Percentiles rank a stretch among this genome's conserved stretches.
phyloP scores from a whole-genome alignment of 2,329 filamentous ascomycete genomes.

The Botrytis cinerea region DNA sequence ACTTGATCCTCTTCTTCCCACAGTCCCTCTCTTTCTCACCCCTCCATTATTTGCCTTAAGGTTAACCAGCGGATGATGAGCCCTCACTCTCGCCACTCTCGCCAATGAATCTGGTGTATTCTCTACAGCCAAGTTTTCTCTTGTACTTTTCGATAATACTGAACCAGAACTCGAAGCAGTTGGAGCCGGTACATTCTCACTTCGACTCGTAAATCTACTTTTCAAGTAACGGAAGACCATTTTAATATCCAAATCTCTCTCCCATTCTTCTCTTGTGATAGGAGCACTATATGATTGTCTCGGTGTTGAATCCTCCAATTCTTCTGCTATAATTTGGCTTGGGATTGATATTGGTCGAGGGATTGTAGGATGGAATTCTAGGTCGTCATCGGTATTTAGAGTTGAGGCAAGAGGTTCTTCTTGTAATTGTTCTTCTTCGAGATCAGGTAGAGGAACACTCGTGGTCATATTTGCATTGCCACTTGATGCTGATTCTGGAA shows the following conservation, averaged over 20 bases:
- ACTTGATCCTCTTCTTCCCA: slow-evolving; percentile 69
- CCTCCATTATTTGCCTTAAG: slow-evolving; percentile 38
- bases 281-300: slow-evolving; percentile 25
- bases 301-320: slow-evolving; percentile 32
- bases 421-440: slow-evolving; percentile 32
- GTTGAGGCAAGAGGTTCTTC: slow-evolving; percentile 26
- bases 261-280: slow-evolving; percentile 63
- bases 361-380: slow-evolving; percentile 32
- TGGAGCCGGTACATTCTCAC: slow-evolving; percentile 1
- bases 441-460: background rate
- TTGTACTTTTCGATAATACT: slow-evolving; percentile 39
- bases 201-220: slow-evolving; percentile 65
- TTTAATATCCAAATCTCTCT: slow-evolving; percentile 85
- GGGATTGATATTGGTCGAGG: slow-evolving; percentile 35
- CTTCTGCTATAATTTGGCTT: slow-evolving; percentile 16
- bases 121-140: slow-evolving; percentile 51
- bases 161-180: background rate
- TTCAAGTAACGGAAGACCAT: slow-evolving; percentile 88
- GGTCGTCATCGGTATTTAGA: slow-evolving; percentile 21
- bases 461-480: background rate
- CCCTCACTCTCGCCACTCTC: slow-evolving; percentile 79
- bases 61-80: slow-evolving; percentile 82
- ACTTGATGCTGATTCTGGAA: slow-evolving; percentile 50
- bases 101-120: slow-evolving; percentile 67
- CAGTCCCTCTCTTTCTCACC: slow-evolving; percentile 50